A percentile compares a stretch with the other conserved stretches of the same genome.
These are phyloP conservation scores for Marsdenia floribunda DNA, from an alignment of 257 asterid genomes.

Conservation along the genomic window DNA sequence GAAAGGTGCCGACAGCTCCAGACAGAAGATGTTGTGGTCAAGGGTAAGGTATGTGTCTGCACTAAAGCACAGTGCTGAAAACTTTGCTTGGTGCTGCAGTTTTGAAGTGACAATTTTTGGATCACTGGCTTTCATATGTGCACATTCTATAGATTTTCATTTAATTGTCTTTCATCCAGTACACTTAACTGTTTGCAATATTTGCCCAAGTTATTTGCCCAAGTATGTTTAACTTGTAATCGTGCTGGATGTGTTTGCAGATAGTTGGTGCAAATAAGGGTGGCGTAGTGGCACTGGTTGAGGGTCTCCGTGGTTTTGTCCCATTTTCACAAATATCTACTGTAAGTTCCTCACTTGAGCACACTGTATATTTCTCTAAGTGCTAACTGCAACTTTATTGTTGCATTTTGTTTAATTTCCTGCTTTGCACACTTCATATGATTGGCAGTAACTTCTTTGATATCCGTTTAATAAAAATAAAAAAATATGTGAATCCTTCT, in stretches of 20 bases:
- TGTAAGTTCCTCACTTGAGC: conserved; percentile 39
- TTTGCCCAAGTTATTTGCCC: conserved; percentile 11
- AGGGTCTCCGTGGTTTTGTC: conserved; percentile 91
- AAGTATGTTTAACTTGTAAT: conserved; percentile 5
- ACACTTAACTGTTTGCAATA: not conserved
- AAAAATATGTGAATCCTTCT: not conserved
- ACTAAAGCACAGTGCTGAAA: not conserved
- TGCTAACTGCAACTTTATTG: not conserved
- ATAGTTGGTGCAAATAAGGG: conserved; percentile 94
- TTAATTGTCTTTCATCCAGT: not conserved
- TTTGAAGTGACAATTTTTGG: not conserved
- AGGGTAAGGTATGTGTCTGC: conserved; percentile 66
- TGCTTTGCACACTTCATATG: not conserved
- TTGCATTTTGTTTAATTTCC: not conserved
- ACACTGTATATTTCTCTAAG: not conserved
- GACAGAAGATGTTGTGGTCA: conserved; percentile 92
- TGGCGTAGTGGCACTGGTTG: conserved; percentile 84
- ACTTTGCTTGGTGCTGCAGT: not conserved
- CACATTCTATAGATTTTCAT: not conserved
- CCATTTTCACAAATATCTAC: conserved; percentile 93
- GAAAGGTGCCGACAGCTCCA: conserved; percentile 94
- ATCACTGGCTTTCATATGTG: not conserved
- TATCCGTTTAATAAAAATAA: not conserved
- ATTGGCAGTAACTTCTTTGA: not conserved
- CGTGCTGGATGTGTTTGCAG: conserved; percentile 35